A percentile compares a stretch with the other conserved stretches of the same genome.
Conservation (phyloP, 139 green algal genomes). For the Coccomyxa sp. region DNA sequence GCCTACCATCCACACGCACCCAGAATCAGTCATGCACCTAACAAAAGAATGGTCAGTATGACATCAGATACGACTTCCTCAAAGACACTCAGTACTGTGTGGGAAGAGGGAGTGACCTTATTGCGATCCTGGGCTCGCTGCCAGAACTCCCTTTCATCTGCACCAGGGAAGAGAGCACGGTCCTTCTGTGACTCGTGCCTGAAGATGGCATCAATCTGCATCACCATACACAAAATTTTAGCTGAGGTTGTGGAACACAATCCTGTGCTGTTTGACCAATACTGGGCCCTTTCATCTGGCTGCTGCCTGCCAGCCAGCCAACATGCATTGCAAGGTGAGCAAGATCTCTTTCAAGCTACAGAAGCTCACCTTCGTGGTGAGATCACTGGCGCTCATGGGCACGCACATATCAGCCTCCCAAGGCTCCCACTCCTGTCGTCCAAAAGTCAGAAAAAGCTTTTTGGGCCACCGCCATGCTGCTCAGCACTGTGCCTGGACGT, state of each 20-base stretch:
- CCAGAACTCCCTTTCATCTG: conserved; percentile 29
- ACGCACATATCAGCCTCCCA: conserved; percentile 23
- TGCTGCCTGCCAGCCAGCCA: too few species aligned
- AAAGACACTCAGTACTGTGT: background rate
- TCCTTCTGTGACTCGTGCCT: conserved; percentile 34
- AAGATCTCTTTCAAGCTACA: background rate
- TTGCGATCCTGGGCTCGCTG: conserved; percentile 25
- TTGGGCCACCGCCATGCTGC: background rate
- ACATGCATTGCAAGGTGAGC: too few species aligned
- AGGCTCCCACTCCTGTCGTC: conserved; percentile 25
- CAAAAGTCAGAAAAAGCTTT: too few species aligned
- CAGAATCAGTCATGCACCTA: background rate
- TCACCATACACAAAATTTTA: background rate
- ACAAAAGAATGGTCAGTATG: background rate
- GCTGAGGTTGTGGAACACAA: too few species aligned
- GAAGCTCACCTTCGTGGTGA: background rate
- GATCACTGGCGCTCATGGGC: conserved; percentile 13
- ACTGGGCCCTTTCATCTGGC: too few species aligned
- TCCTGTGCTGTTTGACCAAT: too few species aligned
- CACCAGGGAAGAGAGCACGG: conserved; percentile 18
- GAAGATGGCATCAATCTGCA: conserved; percentile 22
- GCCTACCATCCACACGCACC: background rate
- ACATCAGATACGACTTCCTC: background rate
- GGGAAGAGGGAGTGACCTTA: background rate
- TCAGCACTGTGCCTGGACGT: background rate